Percentiles rank a stretch among this genome's conserved stretches.
phyloP scores from a whole-genome alignment of 1,284 basidiomycete genomes.

The Meira nashicola region DNA sequence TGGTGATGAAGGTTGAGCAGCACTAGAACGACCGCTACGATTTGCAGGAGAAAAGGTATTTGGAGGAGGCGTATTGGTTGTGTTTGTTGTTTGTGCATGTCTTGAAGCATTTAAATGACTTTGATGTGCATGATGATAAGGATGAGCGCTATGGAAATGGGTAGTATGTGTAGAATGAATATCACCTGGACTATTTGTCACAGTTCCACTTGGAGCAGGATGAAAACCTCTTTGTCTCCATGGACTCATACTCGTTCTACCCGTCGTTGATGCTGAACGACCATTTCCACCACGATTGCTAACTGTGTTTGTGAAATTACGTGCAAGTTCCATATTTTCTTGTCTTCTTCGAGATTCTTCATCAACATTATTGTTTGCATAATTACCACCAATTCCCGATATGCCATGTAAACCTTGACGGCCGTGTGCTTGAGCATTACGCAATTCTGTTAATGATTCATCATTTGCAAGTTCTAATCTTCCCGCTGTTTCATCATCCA shows the following conservation, averaged over 20 bases:
- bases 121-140: too few relatives aligned
- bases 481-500: constrained; percentile 8
- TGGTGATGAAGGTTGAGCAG: too few relatives aligned
- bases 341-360: not conserved
- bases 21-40: too few relatives aligned
- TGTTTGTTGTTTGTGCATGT: too few relatives aligned
- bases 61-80: too few relatives aligned
- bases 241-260: constrained; percentile 1
- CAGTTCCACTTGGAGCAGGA: too few relatives aligned
- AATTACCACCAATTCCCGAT: too few relatives aligned
- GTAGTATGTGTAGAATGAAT: too few relatives aligned
- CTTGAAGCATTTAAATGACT: too few relatives aligned
- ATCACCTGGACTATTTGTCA: too few relatives aligned
- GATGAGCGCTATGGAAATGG: too few relatives aligned
- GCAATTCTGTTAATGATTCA: not conserved
- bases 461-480: not conserved
- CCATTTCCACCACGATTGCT: not conserved
- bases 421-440: not conserved
- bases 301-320: not conserved
- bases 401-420: not conserved
- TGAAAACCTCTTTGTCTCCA: not conserved
- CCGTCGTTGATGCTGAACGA: not conserved
- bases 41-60: too few relatives aligned
- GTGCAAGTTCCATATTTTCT: not conserved
- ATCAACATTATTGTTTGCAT: not conserved